These are phyloP conservation scores for Mychonastes homosphaera DNA, from an alignment of 139 green algal genomes.

Conservation along the genomic window DNA sequence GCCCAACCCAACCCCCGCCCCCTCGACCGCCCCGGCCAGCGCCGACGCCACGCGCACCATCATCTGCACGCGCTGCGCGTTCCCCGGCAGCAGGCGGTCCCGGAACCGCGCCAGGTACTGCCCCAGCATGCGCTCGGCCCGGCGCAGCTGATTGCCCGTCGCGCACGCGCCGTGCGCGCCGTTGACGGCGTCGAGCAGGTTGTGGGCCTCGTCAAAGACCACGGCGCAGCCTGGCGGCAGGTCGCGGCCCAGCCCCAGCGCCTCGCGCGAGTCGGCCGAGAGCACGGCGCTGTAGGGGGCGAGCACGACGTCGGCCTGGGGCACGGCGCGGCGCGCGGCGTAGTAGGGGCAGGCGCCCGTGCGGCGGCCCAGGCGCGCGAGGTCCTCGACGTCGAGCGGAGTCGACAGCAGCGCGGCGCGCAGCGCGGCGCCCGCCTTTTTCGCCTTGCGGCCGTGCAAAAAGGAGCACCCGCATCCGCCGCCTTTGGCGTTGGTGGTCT, in stretches of 20 bases:
- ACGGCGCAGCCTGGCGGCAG: conserved; percentile 65
- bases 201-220: conserved; percentile 96
- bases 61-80: conserved; percentile 57
- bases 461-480: no score
- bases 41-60: conserved; percentile 25
- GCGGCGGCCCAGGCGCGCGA: conserved; percentile 42
- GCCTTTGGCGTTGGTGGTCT: no score
- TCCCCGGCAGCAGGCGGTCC: conserved; percentile 46
- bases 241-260: conserved; percentile 10
- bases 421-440: no score
- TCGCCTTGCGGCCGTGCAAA: no score
- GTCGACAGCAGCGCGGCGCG: conserved; percentile 29
- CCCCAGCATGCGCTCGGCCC: conserved; percentile 18
- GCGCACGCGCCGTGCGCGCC: conserved; percentile 52
- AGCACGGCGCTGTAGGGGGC: conserved; percentile 65
- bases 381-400: conserved; percentile 89
- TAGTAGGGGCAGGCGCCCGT: conserved; percentile 86
- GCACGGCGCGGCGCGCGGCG: conserved; percentile 45
- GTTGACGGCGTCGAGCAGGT: conserved; percentile 77
- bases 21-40: conserved; percentile 8
- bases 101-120: conserved; percentile 64
- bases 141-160: conserved; percentile 19
- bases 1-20: background rate
- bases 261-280: conserved; percentile 12
- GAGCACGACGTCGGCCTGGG: conserved; percentile 75